phyloP scores from a whole-genome alignment of 441 rosid genomes.

The Pelargonium citronellum region DNA sequence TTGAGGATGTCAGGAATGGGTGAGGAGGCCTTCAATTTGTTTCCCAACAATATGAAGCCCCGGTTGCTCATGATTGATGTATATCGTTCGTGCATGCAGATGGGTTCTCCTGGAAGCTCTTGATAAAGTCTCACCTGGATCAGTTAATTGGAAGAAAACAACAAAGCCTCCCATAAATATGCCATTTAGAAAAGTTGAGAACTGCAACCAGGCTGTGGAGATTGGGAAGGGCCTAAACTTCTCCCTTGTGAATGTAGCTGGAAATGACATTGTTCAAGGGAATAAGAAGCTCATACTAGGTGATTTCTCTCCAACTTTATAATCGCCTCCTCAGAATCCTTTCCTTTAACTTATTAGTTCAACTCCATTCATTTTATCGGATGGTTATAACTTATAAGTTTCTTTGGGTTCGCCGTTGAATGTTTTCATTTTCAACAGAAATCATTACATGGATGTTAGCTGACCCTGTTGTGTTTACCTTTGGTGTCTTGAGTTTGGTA shows the following conservation, averaged over 20 bases:
- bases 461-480: not conserved
- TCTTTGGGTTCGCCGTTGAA: not conserved
- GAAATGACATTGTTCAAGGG: slow-evolving; percentile 67
- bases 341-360: not conserved
- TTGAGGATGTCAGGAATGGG: slow-evolving; percentile 97
- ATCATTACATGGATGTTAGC: not conserved
- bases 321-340: not conserved
- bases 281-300: slow-evolving; percentile 79
- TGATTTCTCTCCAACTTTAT: slow-evolving; percentile 22
- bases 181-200: slow-evolving; percentile 72
- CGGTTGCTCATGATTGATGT: not conserved
- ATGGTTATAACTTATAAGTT: slow-evolving; percentile 20
- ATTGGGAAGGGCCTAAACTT: slow-evolving; percentile 59
- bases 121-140: slow-evolving; percentile 59
- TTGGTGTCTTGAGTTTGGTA: not conserved
- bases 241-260: slow-evolving; percentile 63
- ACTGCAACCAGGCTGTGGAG: slow-evolving; percentile 66
- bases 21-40: slow-evolving; percentile 31
- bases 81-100: slow-evolving; percentile 32
- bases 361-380: not conserved
- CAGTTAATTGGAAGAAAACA: slow-evolving; percentile 67
- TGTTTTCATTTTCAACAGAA: not conserved
- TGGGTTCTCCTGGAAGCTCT: slow-evolving; percentile 67
- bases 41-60: slow-evolving; percentile 3
- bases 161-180: slow-evolving; percentile 69